phyloP scores from a whole-genome alignment of 2,329 filamentous ascomycete species.

The Pyrenochaeta sp. region DNA sequence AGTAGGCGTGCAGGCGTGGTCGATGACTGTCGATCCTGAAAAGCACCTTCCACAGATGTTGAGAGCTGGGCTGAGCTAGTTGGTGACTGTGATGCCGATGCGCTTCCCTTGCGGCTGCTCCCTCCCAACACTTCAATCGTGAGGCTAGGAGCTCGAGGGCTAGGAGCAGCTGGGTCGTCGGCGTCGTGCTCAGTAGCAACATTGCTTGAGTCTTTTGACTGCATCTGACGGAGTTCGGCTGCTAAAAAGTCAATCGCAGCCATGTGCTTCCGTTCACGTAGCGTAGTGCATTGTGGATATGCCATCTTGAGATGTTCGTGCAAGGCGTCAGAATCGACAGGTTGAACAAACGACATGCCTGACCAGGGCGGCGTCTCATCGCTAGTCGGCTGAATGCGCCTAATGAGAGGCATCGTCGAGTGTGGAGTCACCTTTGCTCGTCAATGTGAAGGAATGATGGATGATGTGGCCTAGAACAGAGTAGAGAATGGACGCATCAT shows the following conservation, averaged over 20 bases:
- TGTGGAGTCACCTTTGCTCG: neutral
- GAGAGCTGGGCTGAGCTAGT: neutral
- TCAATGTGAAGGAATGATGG: neutral
- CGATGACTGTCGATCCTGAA: neutral
- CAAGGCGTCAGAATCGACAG: conserved; percentile 35
- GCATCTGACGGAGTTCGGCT: conserved; percentile 31
- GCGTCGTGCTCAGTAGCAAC: neutral
- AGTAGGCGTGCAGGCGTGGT: neutral
- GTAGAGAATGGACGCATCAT: neutral
- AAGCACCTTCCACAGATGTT: neutral
- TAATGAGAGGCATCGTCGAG: conserved; percentile 22
- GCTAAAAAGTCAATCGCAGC: conserved; percentile 40
- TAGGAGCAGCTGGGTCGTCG: neutral
- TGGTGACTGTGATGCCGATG: conserved; percentile 11
- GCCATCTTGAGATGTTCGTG: conserved; percentile 27
- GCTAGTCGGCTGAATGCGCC: conserved; percentile 23
- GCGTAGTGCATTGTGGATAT: conserved; percentile 29
- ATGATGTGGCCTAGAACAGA: neutral
- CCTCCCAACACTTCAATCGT: neutral
- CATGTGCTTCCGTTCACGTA: conserved; percentile 36
- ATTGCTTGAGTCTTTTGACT: neutral
- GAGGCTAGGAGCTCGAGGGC: conserved; percentile 5
- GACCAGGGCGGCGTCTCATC: conserved; percentile 37
- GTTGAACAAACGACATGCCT: conserved; percentile 31
- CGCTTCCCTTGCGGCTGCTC: conserved; percentile 1